Evolutionary conservation across 2,329 filamentous ascomycete genomes (phyloP).

Genomic region (Talaromyces islandicus): DNA sequence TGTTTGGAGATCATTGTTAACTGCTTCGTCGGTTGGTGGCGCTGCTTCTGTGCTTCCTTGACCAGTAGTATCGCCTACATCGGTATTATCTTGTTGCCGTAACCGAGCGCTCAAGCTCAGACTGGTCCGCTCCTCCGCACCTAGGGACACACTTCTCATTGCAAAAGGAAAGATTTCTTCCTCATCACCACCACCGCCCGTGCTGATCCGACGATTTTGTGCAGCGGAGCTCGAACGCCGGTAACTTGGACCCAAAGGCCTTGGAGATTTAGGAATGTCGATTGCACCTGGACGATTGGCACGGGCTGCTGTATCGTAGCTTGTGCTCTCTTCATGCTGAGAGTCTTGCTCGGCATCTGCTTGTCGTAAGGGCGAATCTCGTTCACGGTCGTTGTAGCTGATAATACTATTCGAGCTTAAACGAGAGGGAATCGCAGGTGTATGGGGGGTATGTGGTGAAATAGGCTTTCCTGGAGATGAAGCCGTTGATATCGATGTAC

Average conservation of each 20-base stretch:
- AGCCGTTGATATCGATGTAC: constrained; percentile 71
- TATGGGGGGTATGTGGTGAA: constrained; percentile 86
- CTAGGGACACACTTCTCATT: constrained; percentile 42
- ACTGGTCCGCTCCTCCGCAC: constrained; percentile 33
- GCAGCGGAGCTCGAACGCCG: constrained; percentile 42
- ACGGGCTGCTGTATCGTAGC: constrained; percentile 26
- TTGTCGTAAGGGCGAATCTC: constrained; percentile 23
- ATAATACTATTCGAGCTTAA: constrained; percentile 84
- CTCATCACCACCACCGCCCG: constrained; percentile 28
- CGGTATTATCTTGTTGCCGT: constrained; percentile 28
- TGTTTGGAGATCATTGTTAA: constrained; percentile 13
- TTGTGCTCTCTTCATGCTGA: constrained; percentile 31
- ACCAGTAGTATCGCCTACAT: constrained; percentile 13
- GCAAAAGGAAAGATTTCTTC: constrained; percentile 41
- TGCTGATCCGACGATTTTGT: constrained; percentile 24
- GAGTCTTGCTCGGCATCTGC: constrained; percentile 25
- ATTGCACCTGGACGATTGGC: constrained; percentile 35
- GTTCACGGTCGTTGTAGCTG: constrained; percentile 51
- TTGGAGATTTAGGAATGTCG: constrained; percentile 44
- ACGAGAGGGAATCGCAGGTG: constrained; percentile 87
- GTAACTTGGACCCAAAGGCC: constrained; percentile 34
- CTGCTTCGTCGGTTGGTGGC: constrained; percentile 17
- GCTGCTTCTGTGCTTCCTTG: constrained; percentile 15
- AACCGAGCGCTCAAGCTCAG: constrained; percentile 26
- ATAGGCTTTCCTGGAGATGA: constrained; percentile 87